Base-by-base conservation (phyloP, 805 yeast species). In the Kuraishia floccosa region DNA sequence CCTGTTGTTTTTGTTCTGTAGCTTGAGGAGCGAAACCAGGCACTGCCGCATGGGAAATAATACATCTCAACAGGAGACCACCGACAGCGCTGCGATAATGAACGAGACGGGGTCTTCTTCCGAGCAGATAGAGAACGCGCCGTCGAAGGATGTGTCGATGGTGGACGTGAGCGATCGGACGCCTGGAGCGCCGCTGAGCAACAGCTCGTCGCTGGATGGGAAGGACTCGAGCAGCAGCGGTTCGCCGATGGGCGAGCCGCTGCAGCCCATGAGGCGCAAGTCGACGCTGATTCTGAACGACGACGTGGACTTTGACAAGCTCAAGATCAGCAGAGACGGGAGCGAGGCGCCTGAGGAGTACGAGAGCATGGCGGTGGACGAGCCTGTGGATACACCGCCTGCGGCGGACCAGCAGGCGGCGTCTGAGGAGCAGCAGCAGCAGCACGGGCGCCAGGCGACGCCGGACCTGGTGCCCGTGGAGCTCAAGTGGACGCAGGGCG, bases 401-500 rank as follows among this genome's bases (percentile, higher is more conserved):
- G n/a, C 45, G 35, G 23, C 40, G 31, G 27, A 40, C 18, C 18
- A 42, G 35, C 30, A 42, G 27, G 26, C 32, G 33, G 18, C 44
- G 24, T 27, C 31, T 22, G 14, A 23, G 13, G 21, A 32, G n/a
- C 39, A 27, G 18, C 36, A 25, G 13, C 27, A 30, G 13, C 6
- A 19, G 7, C 13, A 23, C 12, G 27, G 14, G 12, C 37, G 43
- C 5, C 41, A 42, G 5, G 52, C 45, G 17, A 49, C 51, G 8
- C 37, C 39, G 2, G 39, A 39, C 4, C 34, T 54, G 22, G 50
- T 53, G 24, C 76, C 76, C 1, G 64, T 85, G 1, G 86, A 79
- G 34, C 79, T 86, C 35, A 74, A 73, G 40, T 89, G 98, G 98
- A 76, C 75, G 12, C 95, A 89, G 54, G 97, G 97, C n/a, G 98